These are phyloP conservation scores for Nidula microcarpa DNA, from an alignment of 768 basidiomycete species.

Conservation along the genomic window DNA sequence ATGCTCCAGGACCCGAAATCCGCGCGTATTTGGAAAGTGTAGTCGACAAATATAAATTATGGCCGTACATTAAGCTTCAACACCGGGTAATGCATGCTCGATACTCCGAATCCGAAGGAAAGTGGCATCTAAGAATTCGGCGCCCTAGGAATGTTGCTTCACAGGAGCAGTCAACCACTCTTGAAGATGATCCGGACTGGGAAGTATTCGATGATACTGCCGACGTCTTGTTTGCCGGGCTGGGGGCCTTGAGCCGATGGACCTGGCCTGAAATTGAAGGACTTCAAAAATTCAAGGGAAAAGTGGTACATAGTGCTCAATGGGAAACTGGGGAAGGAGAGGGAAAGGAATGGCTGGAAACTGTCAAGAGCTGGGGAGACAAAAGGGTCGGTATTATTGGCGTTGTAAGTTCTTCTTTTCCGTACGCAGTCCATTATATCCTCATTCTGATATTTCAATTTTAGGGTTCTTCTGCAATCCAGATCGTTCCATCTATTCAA, in stretches of 20 bases:
- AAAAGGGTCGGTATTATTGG: slow-evolving; percentile 59
- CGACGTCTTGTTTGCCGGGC: slow-evolving; percentile 55
- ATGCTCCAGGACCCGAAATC: slow-evolving; percentile 59
- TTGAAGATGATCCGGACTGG: slow-evolving; percentile 18
- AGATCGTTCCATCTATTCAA: slow-evolving; percentile 57
- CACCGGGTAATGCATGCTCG: slow-evolving; percentile 51
- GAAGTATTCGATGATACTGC: slow-evolving; percentile 50
- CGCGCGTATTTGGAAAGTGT: slow-evolving; percentile 47
- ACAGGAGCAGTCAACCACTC: slow-evolving; percentile 8
- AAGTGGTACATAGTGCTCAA: slow-evolving; percentile 58
- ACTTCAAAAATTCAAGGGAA: slow-evolving; percentile 52
- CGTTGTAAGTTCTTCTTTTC: slow-evolving; percentile 35
- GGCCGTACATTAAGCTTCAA: slow-evolving; percentile 47
- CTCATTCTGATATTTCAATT: not conserved
- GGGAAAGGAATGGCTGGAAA: slow-evolving; percentile 36
- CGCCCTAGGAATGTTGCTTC: slow-evolving; percentile 9
- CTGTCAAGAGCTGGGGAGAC: slow-evolving; percentile 43
- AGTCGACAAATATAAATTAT: slow-evolving; percentile 54
- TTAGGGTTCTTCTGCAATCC: slow-evolving; percentile 61
- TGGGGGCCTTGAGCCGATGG: slow-evolving; percentile 55
- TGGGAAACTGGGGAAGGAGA: slow-evolving; percentile 44
- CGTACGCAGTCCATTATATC: not conserved
- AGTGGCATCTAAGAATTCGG: slow-evolving; percentile 54
- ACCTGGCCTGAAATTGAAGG: slow-evolving; percentile 67
- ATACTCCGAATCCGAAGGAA: slow-evolving; percentile 46